Evolutionary conservation across 257 asterid genomes (phyloP), one percentile per base, ranked within the genome.

Genomic region (Nicotiana paniculata): DNA sequence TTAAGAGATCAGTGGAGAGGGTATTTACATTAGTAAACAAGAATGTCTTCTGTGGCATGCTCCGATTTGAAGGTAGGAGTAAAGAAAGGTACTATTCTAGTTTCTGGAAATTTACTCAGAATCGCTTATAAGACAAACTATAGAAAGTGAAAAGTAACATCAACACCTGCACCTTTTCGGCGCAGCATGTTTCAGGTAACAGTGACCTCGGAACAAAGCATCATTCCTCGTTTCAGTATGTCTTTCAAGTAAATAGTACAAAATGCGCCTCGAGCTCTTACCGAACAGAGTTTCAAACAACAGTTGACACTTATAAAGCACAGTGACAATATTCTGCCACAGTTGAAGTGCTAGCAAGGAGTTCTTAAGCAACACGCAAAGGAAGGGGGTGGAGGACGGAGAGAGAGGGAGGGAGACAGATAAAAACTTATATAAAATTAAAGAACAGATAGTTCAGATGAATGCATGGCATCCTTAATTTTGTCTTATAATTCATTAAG

Each of bases 311-410:
- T 43, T 74, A 48, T 74, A 59, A 74, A 70, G 78, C 18, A 70
- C 48, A 74, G 26, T 74, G 39, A 74, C 8, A 15, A 59, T 48
- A 74, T 74, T 48, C 55, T 74, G 26, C 21, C n/a, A 74, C 26
- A 74, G 79, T 48, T 72, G 43, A 74, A 74, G 62, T 48, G 62
- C 62, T 48, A 74, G 79, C 58, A 74, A 46, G 62, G 26, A 48
- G 37, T 48, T 51, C 79, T 74, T 74, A 32, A 48, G 79, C 59
- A 74, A 48, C 62, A 30, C 2, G 2, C 79, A 74, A 13, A 26
- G 62, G 62, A 74, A 48, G 15, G 21, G 39, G 62, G 9, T 9
- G 43, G 58, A 43, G 39, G 24, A 74, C 12, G 24, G 62, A 26
- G 43, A 37, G 62, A 17, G 64, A n/a, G 64, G n/a, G 64, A 58